Evolutionary conservation across 257 asterid species (phyloP).

Genomic region (Jacaranda copaia): DNA sequence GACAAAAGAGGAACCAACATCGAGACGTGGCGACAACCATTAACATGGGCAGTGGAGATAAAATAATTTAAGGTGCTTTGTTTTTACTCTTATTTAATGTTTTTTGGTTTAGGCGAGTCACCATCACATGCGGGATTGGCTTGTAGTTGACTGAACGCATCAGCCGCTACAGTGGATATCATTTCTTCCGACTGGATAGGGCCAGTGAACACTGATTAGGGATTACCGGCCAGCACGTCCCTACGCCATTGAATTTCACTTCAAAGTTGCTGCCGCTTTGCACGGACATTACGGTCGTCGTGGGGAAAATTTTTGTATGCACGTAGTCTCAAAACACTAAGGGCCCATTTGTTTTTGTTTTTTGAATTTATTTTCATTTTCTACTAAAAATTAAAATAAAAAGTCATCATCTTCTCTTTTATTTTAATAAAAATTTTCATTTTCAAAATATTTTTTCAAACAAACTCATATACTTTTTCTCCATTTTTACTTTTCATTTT

Average conservation of each 20-base stretch:
- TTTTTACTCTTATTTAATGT: neutral
- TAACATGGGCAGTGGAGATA: neutral
- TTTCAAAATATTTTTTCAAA: no score
- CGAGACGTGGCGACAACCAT: neutral
- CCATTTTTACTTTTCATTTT: no score
- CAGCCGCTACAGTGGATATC: neutral
- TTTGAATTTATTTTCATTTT: no score
- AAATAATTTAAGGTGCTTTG: neutral
- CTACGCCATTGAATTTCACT: neutral
- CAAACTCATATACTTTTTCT: no score
- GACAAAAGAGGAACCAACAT: neutral
- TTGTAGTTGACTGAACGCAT: neutral
- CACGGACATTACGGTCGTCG: neutral
- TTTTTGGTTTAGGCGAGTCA: constrained; percentile 2
- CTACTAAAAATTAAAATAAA: no score
- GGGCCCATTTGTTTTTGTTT: no score
- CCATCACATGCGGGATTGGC: constrained; percentile 20
- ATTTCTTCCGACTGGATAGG: neutral
- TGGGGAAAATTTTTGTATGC: neutral
- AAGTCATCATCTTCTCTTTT: no score
- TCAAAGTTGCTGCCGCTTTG: neutral
- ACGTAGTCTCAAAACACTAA: no score
- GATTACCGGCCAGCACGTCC: constrained; percentile 7
- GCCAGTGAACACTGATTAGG: no score
- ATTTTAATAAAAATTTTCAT: no score